Base-by-base conservation (phyloP, 345 rosid species). In the Luvunga scandens region DNA sequence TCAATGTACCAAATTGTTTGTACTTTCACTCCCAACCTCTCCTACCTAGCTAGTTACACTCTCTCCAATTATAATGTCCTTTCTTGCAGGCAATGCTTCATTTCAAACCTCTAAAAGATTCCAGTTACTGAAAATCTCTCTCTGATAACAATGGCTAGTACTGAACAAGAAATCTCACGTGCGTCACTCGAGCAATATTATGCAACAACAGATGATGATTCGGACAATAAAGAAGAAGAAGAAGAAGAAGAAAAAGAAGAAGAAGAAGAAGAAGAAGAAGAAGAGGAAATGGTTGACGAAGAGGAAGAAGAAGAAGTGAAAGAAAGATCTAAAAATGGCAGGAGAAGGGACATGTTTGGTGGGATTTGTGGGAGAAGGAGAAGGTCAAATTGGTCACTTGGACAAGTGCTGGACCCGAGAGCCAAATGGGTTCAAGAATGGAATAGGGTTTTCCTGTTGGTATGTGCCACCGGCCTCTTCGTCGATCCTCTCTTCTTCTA, bases 401-500 rank as follows among this genome's bases (percentile, higher is more conserved):
- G 94, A 56, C 93, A 86, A 36, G 88, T 90, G 12, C 64, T 95
- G 68, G 98, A 95, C 91, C 98, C 98, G 66, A 88, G 89, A 84
- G 92, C 93, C 57, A 93, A 84, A 81, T 87, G 95, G 92, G 91
- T 95, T 62, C 92, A 91, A 76, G 94, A 92, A 83, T 96, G 99
- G 99, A 96, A 94, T 86, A 80, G 88, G 84, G 88, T 89, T 62
- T 93, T 93, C 75, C 93, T 96, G 28, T 86, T 92, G 0, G 97
- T 91, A 0, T 91, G 97, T 65, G 94, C 97, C 13, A 84, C 92
- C 7, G 98, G 98, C 1, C 93, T 96, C 1, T 92, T 93, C 69
- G 92, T 96, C 48, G 99, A 96, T 83, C 99, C 99, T 24, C 93
- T 95, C 50, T 95, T 95, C 85, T 93, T 95, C 82, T 95, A 93